Conservation (phyloP, 768 basidiomycete species). For the Pluteus cervinus region DNA sequence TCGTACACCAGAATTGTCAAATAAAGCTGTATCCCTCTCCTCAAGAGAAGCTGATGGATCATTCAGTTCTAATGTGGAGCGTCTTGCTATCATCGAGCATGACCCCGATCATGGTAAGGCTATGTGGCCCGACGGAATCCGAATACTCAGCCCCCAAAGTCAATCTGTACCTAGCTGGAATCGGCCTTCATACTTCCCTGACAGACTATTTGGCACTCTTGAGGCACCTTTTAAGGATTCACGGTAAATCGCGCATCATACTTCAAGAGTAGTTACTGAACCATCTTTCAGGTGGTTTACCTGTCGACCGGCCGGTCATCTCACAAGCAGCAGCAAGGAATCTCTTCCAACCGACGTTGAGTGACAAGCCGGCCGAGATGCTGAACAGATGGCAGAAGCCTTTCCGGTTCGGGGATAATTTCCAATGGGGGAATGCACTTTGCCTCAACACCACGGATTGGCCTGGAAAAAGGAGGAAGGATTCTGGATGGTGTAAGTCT, state of each 20-base stretch:
- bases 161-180: constrained; percentile 19
- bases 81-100: constrained; percentile 17
- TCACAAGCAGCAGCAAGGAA: constrained; percentile 12
- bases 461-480: constrained; percentile 21
- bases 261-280: not conserved
- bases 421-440: constrained; percentile 24
- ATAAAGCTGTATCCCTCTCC: constrained; percentile 14
- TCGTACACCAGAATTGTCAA: constrained; percentile 16
- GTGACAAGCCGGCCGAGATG: constrained; percentile 11
- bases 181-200: constrained; percentile 20
- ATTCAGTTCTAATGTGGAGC: constrained; percentile 13
- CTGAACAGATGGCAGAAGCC: constrained; percentile 13
- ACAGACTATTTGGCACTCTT: constrained; percentile 25
- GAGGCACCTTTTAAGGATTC: constrained; percentile 24
- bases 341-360: constrained; percentile 22
- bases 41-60: constrained; percentile 16
- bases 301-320: constrained; percentile 15
- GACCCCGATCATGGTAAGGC: constrained; percentile 19
- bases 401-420: constrained; percentile 10
- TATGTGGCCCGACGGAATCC: not conserved
- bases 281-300: constrained; percentile 14
- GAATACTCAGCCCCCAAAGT: constrained; percentile 9
- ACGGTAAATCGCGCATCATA: constrained; percentile 11
- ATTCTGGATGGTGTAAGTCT: constrained; percentile 25
- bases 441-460: constrained; percentile 20